These are phyloP conservation scores for Globisporangium solare DNA, from an alignment of 352 stramenopile species.

Conservation along the genomic window DNA sequence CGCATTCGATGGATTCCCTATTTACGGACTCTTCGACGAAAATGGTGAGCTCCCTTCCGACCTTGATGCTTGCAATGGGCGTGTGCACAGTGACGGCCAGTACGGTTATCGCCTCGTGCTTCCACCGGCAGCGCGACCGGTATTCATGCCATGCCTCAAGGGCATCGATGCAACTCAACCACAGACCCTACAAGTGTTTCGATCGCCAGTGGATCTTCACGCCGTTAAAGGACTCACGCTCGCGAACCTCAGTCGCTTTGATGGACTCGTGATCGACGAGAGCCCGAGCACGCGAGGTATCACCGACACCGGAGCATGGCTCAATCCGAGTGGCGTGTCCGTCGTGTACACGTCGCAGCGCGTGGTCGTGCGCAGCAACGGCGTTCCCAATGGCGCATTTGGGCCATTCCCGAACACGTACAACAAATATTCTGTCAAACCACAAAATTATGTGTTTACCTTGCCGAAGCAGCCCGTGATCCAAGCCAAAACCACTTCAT, in stretches of 20 bases:
- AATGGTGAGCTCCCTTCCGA: conserved; percentile 25
- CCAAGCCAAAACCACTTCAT: conserved; percentile 16
- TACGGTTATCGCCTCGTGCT: conserved; percentile 55
- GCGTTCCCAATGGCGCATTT: conserved; percentile 38
- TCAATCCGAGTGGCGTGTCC: conserved; percentile 42
- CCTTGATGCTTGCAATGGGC: conserved; percentile 60
- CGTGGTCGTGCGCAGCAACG: conserved; percentile 56
- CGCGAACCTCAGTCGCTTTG: conserved; percentile 36
- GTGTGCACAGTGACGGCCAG: conserved; percentile 28
- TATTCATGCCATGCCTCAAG: conserved; percentile 59
- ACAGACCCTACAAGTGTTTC: conserved; percentile 34
- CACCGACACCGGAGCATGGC: conserved; percentile 27
- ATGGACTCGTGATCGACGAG: conserved; percentile 52
- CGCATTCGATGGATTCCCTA: conserved; percentile 53
- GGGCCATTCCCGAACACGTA: conserved; percentile 68
- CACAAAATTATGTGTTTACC: conserved; percentile 65
- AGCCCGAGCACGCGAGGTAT: conserved; percentile 18
- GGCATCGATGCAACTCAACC: conserved; percentile 26
- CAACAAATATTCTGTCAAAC: conserved; percentile 36
- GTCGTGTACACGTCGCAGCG: conserved; percentile 47
- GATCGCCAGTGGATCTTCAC: conserved; percentile 37
- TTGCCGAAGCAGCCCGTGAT: conserved; percentile 42
- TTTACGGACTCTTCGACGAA: conserved; percentile 54
- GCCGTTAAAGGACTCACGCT: conserved; percentile 47
- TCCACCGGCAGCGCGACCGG: conserved; percentile 3